Percentiles rank a stretch among this genome's conserved stretches.
Conservation (phyloP, 805 yeast species). For the Cyberlindnera amylophila region DNA sequence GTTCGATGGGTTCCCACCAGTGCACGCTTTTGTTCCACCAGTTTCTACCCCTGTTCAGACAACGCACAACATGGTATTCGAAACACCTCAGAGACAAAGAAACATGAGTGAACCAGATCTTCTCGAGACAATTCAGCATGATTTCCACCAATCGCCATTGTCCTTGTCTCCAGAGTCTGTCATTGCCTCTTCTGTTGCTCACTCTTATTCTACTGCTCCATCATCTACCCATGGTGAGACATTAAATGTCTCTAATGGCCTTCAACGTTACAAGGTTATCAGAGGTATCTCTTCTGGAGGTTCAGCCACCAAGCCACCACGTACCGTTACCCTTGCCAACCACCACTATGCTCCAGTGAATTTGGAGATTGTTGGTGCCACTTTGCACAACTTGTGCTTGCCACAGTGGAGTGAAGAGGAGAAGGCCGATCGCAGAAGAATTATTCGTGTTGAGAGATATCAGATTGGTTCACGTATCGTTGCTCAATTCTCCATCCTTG, state of each 20-base stretch:
- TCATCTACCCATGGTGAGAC: conserved; percentile 6
- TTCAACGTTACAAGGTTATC: conserved; percentile 37
- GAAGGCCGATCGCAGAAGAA: conserved; percentile 47
- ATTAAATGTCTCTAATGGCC: neutral
- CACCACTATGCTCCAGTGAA: conserved; percentile 42
- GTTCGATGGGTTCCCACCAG: conserved; percentile 20
- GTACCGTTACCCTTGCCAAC: conserved; percentile 27
- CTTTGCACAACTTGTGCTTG: conserved; percentile 44
- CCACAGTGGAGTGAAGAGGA: conserved; percentile 49
- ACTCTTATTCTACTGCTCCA: conserved; percentile 8
- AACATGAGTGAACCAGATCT: conserved; percentile 17
- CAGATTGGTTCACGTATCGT: conserved; percentile 45
- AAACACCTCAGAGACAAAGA: conserved; percentile 14
- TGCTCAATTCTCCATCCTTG: conserved; percentile 49
- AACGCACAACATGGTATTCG: conserved; percentile 1
- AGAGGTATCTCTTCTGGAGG: conserved; percentile 62
- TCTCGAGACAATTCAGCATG: conserved; percentile 3
- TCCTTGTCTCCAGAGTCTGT: conserved; percentile 20
- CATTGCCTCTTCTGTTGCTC: conserved; percentile 6
- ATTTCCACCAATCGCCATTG: conserved; percentile 11
- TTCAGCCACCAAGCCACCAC: conserved; percentile 52
- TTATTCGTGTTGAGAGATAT: conserved; percentile 52
- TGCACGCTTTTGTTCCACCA: conserved; percentile 21
- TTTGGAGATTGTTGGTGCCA: conserved; percentile 42
- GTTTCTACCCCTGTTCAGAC: conserved; percentile 3